These are phyloP conservation scores for Komagataella pastoris DNA, from an alignment of 805 yeast genomes.

Conservation along the genomic window DNA sequence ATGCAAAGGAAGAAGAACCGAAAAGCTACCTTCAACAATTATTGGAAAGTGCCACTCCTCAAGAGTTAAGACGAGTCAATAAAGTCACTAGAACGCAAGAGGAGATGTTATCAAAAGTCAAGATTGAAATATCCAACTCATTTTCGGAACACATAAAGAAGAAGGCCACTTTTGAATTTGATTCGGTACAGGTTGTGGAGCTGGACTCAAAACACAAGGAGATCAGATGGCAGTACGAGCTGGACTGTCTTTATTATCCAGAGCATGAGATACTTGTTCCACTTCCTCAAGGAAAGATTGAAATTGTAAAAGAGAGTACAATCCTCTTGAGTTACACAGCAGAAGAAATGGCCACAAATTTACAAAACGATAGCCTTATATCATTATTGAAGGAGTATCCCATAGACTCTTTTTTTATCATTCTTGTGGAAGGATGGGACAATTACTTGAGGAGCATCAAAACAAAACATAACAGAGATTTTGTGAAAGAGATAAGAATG, in stretches of 20 bases:
- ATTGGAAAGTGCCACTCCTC: slow-evolving; percentile 1
- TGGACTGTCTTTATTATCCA: slow-evolving; percentile 33
- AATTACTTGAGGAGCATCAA: slow-evolving; percentile 28
- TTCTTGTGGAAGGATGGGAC: slow-evolving; percentile 38
- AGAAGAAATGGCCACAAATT: slow-evolving; percentile 21
- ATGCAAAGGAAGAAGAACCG: background rate
- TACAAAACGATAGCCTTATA: slow-evolving; percentile 10
- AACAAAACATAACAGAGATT: slow-evolving; percentile 30
- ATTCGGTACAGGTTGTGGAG: background rate
- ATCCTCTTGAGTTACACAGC: slow-evolving; percentile 33
- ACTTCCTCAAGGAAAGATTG: slow-evolving; percentile 14
- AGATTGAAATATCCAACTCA: background rate
- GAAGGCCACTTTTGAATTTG: background rate
- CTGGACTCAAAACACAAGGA: slow-evolving; percentile 17
- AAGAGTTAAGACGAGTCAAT: slow-evolving; percentile 17
- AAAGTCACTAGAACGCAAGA: slow-evolving; percentile 28
- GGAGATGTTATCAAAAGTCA: slow-evolving; percentile 37
- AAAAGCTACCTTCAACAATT: background rate
- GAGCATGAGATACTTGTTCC: slow-evolving; percentile 43
- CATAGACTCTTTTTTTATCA: slow-evolving; percentile 19
- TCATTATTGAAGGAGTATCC: slow-evolving; percentile 12
- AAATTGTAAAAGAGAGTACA: slow-evolving; percentile 26
- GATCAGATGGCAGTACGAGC: slow-evolving; percentile 37
- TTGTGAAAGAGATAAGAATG: slow-evolving; percentile 21
- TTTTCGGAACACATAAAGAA: background rate